phyloP scores from a whole-genome alignment of 2,329 filamentous ascomycete genomes.

The Cordyceps cateniannulata region DNA sequence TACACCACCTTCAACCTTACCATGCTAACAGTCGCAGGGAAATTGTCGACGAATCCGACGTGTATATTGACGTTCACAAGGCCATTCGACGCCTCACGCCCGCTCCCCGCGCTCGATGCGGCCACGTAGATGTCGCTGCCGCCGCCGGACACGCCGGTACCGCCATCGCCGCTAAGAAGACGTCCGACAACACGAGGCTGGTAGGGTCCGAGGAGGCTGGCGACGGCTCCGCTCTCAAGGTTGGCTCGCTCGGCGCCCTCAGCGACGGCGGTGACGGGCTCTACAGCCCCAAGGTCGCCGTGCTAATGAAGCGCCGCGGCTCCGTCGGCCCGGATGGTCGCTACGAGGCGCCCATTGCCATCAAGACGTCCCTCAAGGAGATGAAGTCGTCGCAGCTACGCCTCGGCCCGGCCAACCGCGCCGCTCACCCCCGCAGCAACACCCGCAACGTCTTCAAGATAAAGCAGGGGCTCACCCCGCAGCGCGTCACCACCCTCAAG shows the following conservation, averaged over 20 bases:
- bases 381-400: conserved; percentile 58
- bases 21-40: conserved; percentile 52
- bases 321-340: conserved; percentile 50
- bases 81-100: conserved; percentile 85
- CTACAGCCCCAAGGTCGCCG: conserved; percentile 45
- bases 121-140: conserved; percentile 29
- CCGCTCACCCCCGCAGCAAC: conserved; percentile 55
- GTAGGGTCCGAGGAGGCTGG: conserved; percentile 37
- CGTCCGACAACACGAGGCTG: conserved; percentile 24
- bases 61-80: conserved; percentile 97
- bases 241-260: conserved; percentile 30
- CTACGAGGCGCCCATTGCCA: conserved; percentile 40
- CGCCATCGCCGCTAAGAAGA: conserved; percentile 25
- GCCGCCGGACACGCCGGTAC: conserved; percentile 25
- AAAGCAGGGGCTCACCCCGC: conserved; percentile 38
- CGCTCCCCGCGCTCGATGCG: conserved; percentile 66
- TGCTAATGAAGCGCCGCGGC: conserved; percentile 53
- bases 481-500: conserved; percentile 17
- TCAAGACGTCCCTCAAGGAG: conserved; percentile 56
- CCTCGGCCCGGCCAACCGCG: conserved; percentile 61
- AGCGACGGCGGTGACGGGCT: conserved; percentile 32
- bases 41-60: conserved; percentile 98
- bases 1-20: conserved; percentile 1
- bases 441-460: conserved; percentile 60
- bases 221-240: conserved; percentile 23